phyloP scores from a whole-genome alignment of 345 rosid genomes.

The Moringa oleifera region DNA sequence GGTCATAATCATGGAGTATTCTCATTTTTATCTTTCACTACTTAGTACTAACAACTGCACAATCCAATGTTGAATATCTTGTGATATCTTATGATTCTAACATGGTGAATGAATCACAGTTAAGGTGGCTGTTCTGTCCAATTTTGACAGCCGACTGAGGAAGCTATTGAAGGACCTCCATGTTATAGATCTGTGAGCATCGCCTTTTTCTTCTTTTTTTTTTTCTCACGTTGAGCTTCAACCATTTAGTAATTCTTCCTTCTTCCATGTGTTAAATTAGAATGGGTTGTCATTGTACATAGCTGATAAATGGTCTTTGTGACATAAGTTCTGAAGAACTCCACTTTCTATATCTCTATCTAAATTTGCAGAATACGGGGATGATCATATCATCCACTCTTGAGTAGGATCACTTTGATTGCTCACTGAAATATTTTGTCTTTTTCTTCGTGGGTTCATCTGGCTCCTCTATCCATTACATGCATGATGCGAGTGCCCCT shows the following conservation, averaged over 20 bases:
- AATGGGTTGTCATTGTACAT: too few relatives aligned
- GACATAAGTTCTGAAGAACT: too few relatives aligned
- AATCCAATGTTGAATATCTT: conserved; percentile 6
- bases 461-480: too few relatives aligned
- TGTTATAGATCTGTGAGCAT: conserved; percentile 68
- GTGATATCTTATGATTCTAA: conserved; percentile 17
- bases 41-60: neutral
- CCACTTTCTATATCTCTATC: too few relatives aligned
- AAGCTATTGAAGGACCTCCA: conserved; percentile 75
- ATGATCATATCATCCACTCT: too few relatives aligned
- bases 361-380: too few relatives aligned
- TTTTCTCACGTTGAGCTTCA: neutral
- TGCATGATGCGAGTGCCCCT: too few relatives aligned
- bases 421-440: too few relatives aligned
- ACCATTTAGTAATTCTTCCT: neutral
- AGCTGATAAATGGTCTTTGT: too few relatives aligned
- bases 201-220: conserved; percentile 2
- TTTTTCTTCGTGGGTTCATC: too few relatives aligned
- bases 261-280: too few relatives aligned
- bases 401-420: too few relatives aligned
- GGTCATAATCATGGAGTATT: conserved; percentile 44
- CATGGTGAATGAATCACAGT: conserved; percentile 40
- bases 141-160: conserved; percentile 77
- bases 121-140: conserved; percentile 85
- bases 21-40: conserved; percentile 21